A percentile compares a stretch with the other conserved stretches of the same genome.
Evolutionary conservation across 768 basidiomycete species (phyloP).

Genomic region (Leccinum boreale): DNA sequence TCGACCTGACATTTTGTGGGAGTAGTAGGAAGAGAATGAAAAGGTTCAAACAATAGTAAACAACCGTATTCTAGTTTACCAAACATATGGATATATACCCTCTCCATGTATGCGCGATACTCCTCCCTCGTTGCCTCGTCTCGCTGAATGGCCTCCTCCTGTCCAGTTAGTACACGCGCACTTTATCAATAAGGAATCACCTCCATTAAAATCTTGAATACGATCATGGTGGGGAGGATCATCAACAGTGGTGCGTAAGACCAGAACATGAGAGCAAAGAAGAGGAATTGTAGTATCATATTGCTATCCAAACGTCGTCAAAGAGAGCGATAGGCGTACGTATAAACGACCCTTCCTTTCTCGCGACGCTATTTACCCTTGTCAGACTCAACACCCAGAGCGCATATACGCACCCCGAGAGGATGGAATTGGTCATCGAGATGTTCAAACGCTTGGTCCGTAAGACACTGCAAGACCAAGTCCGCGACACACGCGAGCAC

Average conservation of each 20-base stretch:
- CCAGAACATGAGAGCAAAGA: conserved; percentile 7
- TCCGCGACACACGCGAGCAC: neutral
- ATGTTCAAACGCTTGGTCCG: neutral
- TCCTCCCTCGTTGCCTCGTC: conserved; percentile 4
- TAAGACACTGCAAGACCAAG: neutral
- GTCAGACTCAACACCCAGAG: neutral
- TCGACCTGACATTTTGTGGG: conserved; percentile 36
- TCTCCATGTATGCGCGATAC: conserved; percentile 2
- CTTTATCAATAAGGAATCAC: neutral
- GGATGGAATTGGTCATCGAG: conserved; percentile 6
- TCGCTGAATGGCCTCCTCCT: conserved; percentile 9
- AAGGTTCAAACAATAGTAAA: neutral
- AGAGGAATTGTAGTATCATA: neutral
- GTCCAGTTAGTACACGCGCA: neutral
- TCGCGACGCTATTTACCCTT: too few relatives aligned
- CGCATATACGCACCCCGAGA: conserved; percentile 6
- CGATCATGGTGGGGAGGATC: neutral
- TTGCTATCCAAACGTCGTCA: too few relatives aligned
- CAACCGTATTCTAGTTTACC: neutral
- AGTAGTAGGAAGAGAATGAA: neutral
- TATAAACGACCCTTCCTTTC: too few relatives aligned
- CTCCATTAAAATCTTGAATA: conserved; percentile 7
- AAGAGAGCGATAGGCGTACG: neutral
- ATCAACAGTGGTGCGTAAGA: conserved; percentile 5
- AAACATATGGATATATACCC: conserved; percentile 6